Percentiles rank a stretch among this genome's conserved stretches.
phyloP scores from a whole-genome alignment of 805 yeast genomes.

The Lipomyces sp. region DNA sequence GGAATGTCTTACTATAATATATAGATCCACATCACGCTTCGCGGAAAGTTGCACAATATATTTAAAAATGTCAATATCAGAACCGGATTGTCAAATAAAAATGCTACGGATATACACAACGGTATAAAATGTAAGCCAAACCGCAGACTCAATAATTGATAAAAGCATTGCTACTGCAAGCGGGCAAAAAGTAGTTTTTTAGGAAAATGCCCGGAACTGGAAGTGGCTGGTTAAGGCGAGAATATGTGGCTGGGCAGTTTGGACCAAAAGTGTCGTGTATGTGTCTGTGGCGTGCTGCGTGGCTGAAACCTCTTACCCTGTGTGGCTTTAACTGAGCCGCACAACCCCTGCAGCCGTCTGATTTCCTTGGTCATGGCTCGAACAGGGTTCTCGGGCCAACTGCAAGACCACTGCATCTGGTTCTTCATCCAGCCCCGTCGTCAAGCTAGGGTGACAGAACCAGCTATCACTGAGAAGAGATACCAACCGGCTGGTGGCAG shows the following conservation, averaged over 20 bases:
- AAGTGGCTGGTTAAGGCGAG: background rate
- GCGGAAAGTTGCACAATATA: too few relatives aligned
- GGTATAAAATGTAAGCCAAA: too few relatives aligned
- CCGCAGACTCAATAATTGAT: too few relatives aligned
- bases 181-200: too few relatives aligned
- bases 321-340: background rate
- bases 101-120: too few relatives aligned
- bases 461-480: background rate
- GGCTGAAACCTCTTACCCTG: background rate
- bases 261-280: background rate
- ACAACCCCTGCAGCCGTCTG: background rate
- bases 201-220: too few relatives aligned
- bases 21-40: background rate
- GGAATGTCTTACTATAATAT: background rate
- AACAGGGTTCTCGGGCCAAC: background rate
- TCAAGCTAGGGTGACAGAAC: background rate
- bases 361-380: too few relatives aligned
- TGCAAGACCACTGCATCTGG: background rate
- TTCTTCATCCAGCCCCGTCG: constrained; percentile 1
- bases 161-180: too few relatives aligned
- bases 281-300: background rate
- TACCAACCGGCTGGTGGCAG: background rate
- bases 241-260: background rate
- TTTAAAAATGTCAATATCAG: too few relatives aligned
- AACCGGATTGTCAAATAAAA: too few relatives aligned